phyloP scores from a whole-genome alignment of 345 rosid genomes.

The Murraya paniculata region DNA sequence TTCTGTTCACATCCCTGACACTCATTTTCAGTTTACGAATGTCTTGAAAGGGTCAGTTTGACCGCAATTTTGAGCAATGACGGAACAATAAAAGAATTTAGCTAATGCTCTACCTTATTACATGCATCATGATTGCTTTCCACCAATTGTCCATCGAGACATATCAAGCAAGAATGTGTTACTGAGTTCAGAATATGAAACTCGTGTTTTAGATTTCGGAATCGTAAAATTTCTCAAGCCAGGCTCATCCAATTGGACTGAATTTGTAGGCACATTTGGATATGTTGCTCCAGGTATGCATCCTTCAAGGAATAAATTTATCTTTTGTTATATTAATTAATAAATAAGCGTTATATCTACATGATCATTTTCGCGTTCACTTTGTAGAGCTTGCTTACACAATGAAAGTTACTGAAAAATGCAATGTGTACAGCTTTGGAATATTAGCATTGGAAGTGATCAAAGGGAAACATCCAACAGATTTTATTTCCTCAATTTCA shows the following conservation, averaged over 20 bases:
- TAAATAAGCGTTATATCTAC: not conserved
- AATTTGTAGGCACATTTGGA: not conserved
- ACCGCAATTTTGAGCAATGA: slow-evolving; percentile 3
- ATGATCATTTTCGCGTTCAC: not conserved
- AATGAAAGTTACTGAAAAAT: not conserved
- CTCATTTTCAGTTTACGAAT: slow-evolving; percentile 38
- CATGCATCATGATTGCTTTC: slow-evolving; percentile 25
- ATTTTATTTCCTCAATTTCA: not conserved
- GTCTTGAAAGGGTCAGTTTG: slow-evolving; percentile 25
- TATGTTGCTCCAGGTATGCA: not conserved
- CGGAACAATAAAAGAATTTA: slow-evolving; percentile 8
- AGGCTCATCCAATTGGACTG: not conserved
- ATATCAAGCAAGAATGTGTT: slow-evolving; percentile 30
- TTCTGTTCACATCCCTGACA: slow-evolving; percentile 26
- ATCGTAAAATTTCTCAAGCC: not conserved
- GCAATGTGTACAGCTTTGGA: not conserved
- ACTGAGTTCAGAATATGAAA: slow-evolving; percentile 23
- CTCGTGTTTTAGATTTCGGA: slow-evolving; percentile 19
- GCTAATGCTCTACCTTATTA: slow-evolving; percentile 29
- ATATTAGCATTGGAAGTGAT: not conserved
- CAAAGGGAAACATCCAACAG: not conserved
- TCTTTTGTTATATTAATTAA: not conserved
- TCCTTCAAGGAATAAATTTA: not conserved
- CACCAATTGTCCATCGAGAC: slow-evolving; percentile 30
- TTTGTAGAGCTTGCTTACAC: slow-evolving; percentile 4